These are phyloP conservation scores for Litchi chinensis DNA, from an alignment of 345 rosid genomes.

Conservation along the genomic window DNA sequence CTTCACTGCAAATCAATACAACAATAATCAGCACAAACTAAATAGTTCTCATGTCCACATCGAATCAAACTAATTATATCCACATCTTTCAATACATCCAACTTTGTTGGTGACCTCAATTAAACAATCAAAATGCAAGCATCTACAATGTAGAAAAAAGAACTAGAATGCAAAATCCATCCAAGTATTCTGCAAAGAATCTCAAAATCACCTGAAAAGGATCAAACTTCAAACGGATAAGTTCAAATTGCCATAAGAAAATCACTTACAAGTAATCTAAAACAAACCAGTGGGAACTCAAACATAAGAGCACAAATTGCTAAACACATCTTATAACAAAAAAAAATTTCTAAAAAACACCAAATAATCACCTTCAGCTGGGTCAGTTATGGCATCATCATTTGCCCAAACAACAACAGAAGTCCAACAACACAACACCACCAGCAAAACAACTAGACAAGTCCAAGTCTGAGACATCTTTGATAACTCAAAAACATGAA, in stretches of 20 bases:
- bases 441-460: conserved; percentile 34
- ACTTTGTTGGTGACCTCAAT: neutral
- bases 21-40: neutral
- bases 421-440: conserved; percentile 42
- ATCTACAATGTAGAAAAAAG: neutral
- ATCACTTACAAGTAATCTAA: neutral
- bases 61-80: neutral
- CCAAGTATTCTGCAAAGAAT: neutral
- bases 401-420: conserved; percentile 47
- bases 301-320: neutral
- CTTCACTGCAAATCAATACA: conserved; percentile 45
- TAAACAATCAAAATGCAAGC: conserved; percentile 4
- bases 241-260: neutral
- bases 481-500: neutral
- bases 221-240: neutral
- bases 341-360: neutral
- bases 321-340: neutral
- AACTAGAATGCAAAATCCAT: neutral
- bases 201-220: neutral
- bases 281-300: too few relatives aligned
- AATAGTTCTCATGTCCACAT: neutral
- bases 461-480: conserved; percentile 30
- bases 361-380: conserved; percentile 59
- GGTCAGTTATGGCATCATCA: conserved; percentile 46
- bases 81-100: neutral